These are phyloP conservation scores for Tetrahymena borealis DNA, from an alignment of 73 alveolate genomes.

Conservation along the genomic window DNA sequence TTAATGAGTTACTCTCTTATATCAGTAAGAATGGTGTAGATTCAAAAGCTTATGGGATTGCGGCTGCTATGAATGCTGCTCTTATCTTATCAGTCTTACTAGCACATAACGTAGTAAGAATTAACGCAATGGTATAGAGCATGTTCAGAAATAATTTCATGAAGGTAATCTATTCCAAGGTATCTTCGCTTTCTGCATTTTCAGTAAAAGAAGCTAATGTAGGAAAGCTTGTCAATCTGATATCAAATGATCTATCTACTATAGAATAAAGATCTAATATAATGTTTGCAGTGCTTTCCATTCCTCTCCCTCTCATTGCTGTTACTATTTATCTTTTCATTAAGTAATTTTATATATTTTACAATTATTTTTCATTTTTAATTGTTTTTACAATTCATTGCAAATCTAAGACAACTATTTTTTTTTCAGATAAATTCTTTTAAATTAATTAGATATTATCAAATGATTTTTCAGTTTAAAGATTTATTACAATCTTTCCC, in stretches of 20 bases:
- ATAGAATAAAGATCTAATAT: background rate
- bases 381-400: background rate
- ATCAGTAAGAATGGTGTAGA: background rate
- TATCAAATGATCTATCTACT: slow-evolving; percentile 8
- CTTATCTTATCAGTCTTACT: background rate
- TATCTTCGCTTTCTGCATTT: background rate
- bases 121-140: background rate
- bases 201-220: slow-evolving; percentile 13
- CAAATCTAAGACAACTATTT: background rate
- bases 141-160: background rate
- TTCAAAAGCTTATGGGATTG: background rate
- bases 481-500: no score
- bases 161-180: background rate
- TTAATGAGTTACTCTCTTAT: background rate
- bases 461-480: background rate
- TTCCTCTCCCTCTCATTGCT: background rate
- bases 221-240: slow-evolving; percentile 6
- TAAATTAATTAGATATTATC: background rate
- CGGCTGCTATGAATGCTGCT: background rate
- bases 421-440: no score
- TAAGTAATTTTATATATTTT: background rate
- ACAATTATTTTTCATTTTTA: background rate
- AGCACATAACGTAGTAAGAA: background rate
- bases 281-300: slow-evolving; percentile 2
- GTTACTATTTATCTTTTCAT: background rate